Conservation (phyloP, 1,284 basidiomycete species). For the Ganoderma sinense region DNA sequence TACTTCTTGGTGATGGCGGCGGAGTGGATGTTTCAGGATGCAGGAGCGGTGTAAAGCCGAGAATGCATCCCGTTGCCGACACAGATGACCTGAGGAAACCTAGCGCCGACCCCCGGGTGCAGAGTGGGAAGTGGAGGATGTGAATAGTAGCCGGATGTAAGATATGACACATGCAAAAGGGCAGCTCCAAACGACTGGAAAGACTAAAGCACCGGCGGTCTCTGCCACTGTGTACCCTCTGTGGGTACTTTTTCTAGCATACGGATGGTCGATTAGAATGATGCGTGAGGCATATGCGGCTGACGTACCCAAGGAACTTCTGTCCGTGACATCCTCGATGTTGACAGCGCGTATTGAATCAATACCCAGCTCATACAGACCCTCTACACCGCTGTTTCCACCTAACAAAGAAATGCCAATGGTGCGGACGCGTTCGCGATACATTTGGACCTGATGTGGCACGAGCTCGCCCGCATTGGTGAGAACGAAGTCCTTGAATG, state of each 20-base stretch:
- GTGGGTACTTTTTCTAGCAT: constrained; percentile 39
- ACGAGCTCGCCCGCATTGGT: constrained; percentile 85
- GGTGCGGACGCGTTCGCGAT: constrained; percentile 76
- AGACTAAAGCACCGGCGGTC: constrained; percentile 27
- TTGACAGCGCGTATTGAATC: constrained; percentile 74
- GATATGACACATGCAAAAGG: neutral
- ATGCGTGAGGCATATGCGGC: neutral
- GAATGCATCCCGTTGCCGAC: neutral
- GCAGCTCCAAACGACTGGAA: neutral
- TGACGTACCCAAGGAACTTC: constrained; percentile 44
- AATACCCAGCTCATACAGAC: constrained; percentile 79
- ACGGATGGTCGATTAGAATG: neutral
- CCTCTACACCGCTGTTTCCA: constrained; percentile 74
- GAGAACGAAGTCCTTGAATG: constrained; percentile 82
- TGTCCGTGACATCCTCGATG: constrained; percentile 54
- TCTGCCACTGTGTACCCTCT: constrained; percentile 41
- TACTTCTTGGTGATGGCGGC: too few species aligned
- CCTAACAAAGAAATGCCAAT: constrained; percentile 87
- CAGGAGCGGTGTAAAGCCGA: neutral
- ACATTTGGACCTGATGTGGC: constrained; percentile 75
- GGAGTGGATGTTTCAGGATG: too few species aligned
- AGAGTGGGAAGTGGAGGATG: neutral
- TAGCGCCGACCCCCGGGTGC: neutral
- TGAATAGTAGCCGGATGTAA: neutral
- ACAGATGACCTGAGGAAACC: neutral